phyloP scores from a whole-genome alignment of 805 yeast species.

The Ogataea methanolica region DNA sequence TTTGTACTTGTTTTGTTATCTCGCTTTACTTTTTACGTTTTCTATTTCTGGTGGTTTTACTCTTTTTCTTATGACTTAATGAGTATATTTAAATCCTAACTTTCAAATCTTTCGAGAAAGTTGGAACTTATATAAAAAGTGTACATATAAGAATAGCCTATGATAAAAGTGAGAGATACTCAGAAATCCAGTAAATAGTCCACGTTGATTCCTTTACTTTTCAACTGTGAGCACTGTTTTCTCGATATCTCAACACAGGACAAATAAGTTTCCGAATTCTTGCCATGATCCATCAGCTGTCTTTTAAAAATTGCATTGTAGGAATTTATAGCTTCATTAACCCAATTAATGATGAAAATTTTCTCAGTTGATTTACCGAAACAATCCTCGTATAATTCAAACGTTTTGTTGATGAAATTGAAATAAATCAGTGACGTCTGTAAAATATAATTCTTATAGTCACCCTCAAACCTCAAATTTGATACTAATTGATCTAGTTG shows the following conservation, averaged over 20 bases:
- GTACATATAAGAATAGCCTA: background rate
- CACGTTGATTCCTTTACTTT: constrained; percentile 65
- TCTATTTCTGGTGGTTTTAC: no score
- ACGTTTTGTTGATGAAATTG: constrained; percentile 55
- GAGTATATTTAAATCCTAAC: no score
- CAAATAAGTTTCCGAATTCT: constrained; percentile 46
- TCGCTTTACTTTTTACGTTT: no score
- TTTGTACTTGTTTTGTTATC: no score
- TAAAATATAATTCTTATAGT: constrained; percentile 46
- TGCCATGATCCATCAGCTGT: constrained; percentile 61
- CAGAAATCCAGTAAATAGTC: constrained; percentile 49
- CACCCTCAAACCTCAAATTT: constrained; percentile 52
- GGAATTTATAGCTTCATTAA: constrained; percentile 54
- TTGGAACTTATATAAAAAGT: background rate
- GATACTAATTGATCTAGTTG: constrained; percentile 44
- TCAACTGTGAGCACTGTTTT: constrained; percentile 59
- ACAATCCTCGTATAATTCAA: constrained; percentile 46
- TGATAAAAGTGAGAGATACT: background rate
- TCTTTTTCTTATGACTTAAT: no score
- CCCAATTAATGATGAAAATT: constrained; percentile 64
- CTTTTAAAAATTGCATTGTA: constrained; percentile 59
- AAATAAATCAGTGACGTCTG: constrained; percentile 62
- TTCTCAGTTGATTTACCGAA: constrained; percentile 31
- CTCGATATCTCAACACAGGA: constrained; percentile 51
- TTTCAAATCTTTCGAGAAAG: no score